Conservation (phyloP, 768 basidiomycete species). For the Phallus indusiatus region DNA sequence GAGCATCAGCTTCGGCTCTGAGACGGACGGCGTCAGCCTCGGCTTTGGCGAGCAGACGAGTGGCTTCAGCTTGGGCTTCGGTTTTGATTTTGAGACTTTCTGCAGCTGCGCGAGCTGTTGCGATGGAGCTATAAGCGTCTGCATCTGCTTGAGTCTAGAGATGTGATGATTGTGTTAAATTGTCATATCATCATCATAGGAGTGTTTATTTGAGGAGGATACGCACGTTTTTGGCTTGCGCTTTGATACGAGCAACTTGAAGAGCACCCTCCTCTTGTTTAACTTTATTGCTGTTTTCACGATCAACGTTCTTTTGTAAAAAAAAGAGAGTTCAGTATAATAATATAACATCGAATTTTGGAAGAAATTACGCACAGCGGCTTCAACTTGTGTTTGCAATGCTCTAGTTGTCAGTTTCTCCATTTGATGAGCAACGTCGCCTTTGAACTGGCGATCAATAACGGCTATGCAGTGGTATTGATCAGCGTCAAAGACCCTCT, state of each 20-base stretch:
- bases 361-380: conserved; percentile 42
- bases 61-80: conserved; percentile 69
- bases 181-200: neutral
- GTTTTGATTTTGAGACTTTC: conserved; percentile 59
- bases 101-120: conserved; percentile 67
- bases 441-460: conserved; percentile 83
- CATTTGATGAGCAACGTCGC: conserved; percentile 79
- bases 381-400: conserved; percentile 80
- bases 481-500: neutral
- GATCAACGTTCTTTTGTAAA: conserved; percentile 71
- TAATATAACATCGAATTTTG: neutral
- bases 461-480: conserved; percentile 48
- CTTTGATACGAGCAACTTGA: conserved; percentile 68
- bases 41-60: conserved; percentile 63
- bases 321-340: neutral
- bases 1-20: conserved; percentile 53
- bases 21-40: conserved; percentile 60
- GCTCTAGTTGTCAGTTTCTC: conserved; percentile 78
- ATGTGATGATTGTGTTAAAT: neutral
- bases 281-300: conserved; percentile 82
- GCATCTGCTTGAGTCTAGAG: conserved; percentile 59
- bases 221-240: conserved; percentile 44
- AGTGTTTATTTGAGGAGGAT: neutral
- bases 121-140: conserved; percentile 63
- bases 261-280: conserved; percentile 78